A percentile compares a stretch with the other conserved stretches of the same genome.
phyloP scores from a whole-genome alignment of 2,329 filamentous ascomycete genomes.

The Penicillium sp. region DNA sequence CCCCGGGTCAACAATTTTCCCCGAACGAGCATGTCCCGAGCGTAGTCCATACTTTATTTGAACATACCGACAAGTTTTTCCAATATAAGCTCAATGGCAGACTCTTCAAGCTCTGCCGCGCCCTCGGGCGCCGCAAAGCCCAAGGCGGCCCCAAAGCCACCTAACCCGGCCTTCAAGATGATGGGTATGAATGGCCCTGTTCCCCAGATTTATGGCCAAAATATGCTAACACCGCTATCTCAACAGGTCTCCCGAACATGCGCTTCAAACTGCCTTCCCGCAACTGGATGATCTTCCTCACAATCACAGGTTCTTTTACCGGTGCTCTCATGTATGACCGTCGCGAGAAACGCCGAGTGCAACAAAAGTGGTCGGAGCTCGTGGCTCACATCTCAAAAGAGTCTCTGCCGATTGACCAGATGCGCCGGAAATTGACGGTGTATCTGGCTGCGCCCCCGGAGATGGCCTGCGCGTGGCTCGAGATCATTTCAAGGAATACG shows the following conservation, averaged over 20 bases:
- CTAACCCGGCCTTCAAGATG: conserved; percentile 71
- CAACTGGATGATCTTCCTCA: conserved; percentile 96
- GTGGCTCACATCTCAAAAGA: conserved; percentile 82
- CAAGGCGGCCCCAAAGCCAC: conserved; percentile 43
- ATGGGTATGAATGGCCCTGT: conserved; percentile 50
- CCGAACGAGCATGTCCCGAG: conserved; percentile 7
- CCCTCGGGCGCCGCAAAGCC: conserved; percentile 38
- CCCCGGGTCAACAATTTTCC: conserved; percentile 21
- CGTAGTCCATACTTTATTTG: neutral
- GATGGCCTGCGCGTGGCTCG: conserved; percentile 81
- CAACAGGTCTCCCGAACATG: conserved; percentile 72
- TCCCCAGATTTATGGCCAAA: neutral
- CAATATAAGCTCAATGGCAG: conserved; percentile 32
- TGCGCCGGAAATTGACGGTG: conserved; percentile 80
- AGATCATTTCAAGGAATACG: conserved; percentile 92
- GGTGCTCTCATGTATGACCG: conserved; percentile 86
- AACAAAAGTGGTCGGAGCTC: conserved; percentile 78
- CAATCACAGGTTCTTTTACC: conserved; percentile 71
- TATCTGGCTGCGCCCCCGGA: conserved; percentile 82
- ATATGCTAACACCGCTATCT: conserved; percentile 14
- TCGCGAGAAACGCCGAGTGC: conserved; percentile 78
- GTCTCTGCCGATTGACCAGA: conserved; percentile 64
- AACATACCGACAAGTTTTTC: neutral
- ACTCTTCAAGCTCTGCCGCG: conserved; percentile 36
- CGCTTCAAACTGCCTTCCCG: conserved; percentile 83